Evolutionary conservation across 495 filamentous ascomycete genomes (phyloP).

Genomic region (Xylaria longipes): DNA sequence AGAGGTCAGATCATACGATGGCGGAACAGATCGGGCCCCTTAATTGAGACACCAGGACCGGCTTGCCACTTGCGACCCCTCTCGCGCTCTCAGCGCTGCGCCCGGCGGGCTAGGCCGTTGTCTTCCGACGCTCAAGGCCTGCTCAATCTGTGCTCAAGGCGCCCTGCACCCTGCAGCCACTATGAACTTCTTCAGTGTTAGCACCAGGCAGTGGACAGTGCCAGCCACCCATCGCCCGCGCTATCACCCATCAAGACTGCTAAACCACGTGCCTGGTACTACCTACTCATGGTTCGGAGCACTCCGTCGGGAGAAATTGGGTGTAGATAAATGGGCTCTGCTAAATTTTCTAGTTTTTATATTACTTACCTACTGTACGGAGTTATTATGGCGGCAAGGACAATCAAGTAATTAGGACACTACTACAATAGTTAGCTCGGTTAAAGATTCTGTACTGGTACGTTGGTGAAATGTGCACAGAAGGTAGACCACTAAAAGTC

Average conservation of each 20-base stretch:
- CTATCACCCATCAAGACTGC: conserved; percentile 11
- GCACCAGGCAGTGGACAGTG: neutral
- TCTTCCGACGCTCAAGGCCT: no score
- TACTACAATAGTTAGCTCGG: neutral
- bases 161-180: neutral
- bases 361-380: neutral
- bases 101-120: conserved; percentile 13
- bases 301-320: conserved; percentile 6
- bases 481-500: neutral
- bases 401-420: conserved; percentile 3
- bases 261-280: conserved; percentile 14
- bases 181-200: conserved; percentile 14
- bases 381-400: neutral
- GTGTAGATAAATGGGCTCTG: neutral
- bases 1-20: conserved; percentile 33
- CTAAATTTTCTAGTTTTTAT: neutral
- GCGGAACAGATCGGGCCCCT: conserved; percentile 34
- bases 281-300: conserved; percentile 9
- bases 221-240: neutral
- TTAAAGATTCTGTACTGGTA: neutral
- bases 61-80: conserved; percentile 18
- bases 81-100: neutral
- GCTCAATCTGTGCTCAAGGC: neutral
- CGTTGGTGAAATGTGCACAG: neutral
- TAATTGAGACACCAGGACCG: conserved; percentile 24